These are phyloP conservation scores for Plantago ovata DNA, from an alignment of 257 asterid genomes.

Conservation along the genomic window DNA sequence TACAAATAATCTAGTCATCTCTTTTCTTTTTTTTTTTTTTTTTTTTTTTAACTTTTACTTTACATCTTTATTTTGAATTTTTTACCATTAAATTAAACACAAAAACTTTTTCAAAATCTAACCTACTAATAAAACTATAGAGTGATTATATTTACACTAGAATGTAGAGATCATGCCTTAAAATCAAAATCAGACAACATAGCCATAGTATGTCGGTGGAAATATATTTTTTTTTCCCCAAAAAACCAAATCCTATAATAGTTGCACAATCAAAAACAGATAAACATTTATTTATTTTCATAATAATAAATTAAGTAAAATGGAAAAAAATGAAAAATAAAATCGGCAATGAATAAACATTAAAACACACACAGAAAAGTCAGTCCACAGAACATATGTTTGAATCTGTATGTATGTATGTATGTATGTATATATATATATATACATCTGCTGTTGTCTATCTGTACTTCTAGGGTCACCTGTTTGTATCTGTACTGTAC, in stretches of 20 bases:
- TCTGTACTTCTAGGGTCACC: constrained; percentile 6
- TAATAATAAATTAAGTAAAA: background rate
- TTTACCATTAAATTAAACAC: too few species aligned
- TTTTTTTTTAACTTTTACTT: too few species aligned
- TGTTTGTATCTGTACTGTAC: too few species aligned
- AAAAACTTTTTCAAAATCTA: too few species aligned
- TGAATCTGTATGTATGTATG: background rate
- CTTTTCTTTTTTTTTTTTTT: too few species aligned
- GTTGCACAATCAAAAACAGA: background rate
- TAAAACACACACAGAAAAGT: background rate
- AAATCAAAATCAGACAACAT: background rate
- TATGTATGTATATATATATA: background rate
- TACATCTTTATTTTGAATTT: too few species aligned
- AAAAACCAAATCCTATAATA: background rate
- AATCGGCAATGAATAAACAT: background rate
- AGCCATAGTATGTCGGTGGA: background rate
- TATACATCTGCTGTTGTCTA: background rate
- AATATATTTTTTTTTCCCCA: background rate
- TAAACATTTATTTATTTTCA: background rate
- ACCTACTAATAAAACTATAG: too few species aligned
- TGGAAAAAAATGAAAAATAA: background rate
- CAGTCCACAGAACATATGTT: background rate
- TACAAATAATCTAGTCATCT: too few species aligned
- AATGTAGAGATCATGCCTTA: too few species aligned
- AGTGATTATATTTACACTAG: too few species aligned